A percentile compares a stretch with the other conserved stretches of the same genome.
phyloP scores from a whole-genome alignment of 2,329 filamentous ascomycete species.

The Aspergillus ibericus region DNA sequence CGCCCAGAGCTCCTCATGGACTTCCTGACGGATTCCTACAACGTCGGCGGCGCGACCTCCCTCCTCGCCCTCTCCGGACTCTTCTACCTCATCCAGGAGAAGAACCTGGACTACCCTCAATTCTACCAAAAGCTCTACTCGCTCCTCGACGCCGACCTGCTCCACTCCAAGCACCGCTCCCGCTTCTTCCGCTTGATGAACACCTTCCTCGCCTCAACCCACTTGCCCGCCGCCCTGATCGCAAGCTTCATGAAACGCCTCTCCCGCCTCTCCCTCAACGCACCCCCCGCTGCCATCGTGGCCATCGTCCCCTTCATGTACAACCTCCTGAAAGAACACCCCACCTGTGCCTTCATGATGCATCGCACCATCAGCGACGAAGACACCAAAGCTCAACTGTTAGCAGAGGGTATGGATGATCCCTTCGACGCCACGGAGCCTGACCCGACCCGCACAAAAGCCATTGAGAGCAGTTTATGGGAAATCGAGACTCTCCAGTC shows the following conservation, averaged over 20 bases:
- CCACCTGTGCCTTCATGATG: conserved; percentile 92
- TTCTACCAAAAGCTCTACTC: conserved; percentile 96
- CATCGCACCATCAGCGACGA: conserved; percentile 69
- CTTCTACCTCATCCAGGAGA: conserved; percentile 89
- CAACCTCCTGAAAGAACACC: conserved; percentile 88
- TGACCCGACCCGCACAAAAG: conserved; percentile 81
- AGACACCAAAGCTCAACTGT: conserved; percentile 59
- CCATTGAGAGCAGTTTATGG: conserved; percentile 93
- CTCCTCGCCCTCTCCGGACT: conserved; percentile 87
- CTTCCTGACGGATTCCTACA: conserved; percentile 92
- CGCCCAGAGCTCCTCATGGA: conserved; percentile 90
- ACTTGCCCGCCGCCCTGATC: conserved; percentile 85
- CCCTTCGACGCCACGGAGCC: conserved; percentile 73
- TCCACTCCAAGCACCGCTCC: conserved; percentile 93
- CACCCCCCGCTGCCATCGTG: conserved; percentile 85
- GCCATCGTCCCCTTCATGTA: conserved; percentile 90
- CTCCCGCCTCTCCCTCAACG: conserved; percentile 77
- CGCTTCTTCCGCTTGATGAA: conserved; percentile 90
- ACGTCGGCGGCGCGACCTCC: conserved; percentile 81
- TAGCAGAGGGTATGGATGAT: conserved; percentile 66
- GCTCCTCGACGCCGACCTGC: conserved; percentile 76
- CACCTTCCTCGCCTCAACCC: conserved; percentile 84
- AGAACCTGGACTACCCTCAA: conserved; percentile 91
- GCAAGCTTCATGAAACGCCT: conserved; percentile 97
- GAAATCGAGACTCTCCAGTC: conserved; percentile 86